These are phyloP conservation scores for Perilla frutescens DNA, from an alignment of 257 asterid species.

Conservation along the genomic window DNA sequence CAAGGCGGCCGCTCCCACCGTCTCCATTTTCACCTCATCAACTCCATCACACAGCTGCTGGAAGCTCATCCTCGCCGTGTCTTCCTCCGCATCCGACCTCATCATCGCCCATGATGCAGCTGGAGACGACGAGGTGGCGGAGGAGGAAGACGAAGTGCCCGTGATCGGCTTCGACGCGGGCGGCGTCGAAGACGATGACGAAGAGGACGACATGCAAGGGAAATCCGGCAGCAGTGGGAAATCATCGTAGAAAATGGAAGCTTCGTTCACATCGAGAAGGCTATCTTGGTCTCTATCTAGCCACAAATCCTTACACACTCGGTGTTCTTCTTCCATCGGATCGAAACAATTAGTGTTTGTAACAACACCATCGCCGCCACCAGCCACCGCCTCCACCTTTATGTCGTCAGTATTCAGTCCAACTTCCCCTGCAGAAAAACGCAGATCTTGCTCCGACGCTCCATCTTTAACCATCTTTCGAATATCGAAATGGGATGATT, in stretches of 20 bases:
- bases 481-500: neutral
- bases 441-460: slow-evolving; percentile 37
- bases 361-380: neutral
- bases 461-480: slow-evolving; percentile 42
- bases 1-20: slow-evolving; percentile 31
- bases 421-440: neutral
- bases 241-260: slow-evolving; percentile 60
- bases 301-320: slow-evolving; percentile 52
- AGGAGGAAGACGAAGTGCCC: slow-evolving; percentile 49
- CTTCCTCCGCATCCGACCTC: slow-evolving; percentile 46
- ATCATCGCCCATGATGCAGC: slow-evolving; percentile 47
- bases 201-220: slow-evolving; percentile 94
- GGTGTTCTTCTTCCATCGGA: slow-evolving; percentile 44
- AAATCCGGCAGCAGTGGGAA: slow-evolving; percentile 79
- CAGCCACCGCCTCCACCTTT: slow-evolving; percentile 16
- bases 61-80: slow-evolving; percentile 1
- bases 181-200: slow-evolving; percentile 73
- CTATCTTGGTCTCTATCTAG: slow-evolving; percentile 38
- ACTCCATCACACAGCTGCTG: slow-evolving; percentile 6
- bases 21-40: slow-evolving; percentile 1
- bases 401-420: slow-evolving; percentile 9
- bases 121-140: slow-evolving; percentile 47
- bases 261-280: slow-evolving; percentile 51
- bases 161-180: slow-evolving; percentile 35
- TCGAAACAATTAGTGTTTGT: slow-evolving; percentile 34